phyloP scores from a whole-genome alignment of 306 rosid genomes.

The Fagus crenata region DNA sequence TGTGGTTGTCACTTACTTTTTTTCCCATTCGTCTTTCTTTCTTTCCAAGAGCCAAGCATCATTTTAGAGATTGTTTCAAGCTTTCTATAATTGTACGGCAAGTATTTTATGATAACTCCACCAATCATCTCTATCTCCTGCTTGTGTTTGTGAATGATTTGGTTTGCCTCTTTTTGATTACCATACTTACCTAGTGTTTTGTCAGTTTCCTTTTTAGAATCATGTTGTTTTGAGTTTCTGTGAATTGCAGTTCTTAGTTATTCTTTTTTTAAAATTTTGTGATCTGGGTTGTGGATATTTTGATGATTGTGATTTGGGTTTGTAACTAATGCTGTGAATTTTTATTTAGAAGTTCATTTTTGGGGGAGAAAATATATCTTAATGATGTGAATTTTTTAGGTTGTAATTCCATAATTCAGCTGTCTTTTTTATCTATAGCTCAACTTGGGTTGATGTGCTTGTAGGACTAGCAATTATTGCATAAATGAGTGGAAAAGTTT shows the following conservation, averaged over 20 bases:
- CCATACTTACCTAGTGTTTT: no score
- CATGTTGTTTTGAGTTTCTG: not conserved
- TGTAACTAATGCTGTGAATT: slow-evolving; percentile 1
- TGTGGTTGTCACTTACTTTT: slow-evolving; percentile 28
- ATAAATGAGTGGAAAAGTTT: slow-evolving; percentile 11
- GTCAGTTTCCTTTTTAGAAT: not conserved
- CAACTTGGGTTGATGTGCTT: slow-evolving; percentile 14
- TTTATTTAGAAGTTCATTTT: not conserved
- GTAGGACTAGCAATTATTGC: not conserved
- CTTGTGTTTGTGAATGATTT: slow-evolving; percentile 8
- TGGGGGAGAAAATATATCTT: not conserved
- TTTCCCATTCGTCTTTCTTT: slow-evolving; percentile 23
- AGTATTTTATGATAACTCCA: slow-evolving; percentile 24
- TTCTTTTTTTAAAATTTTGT: slow-evolving; percentile 2
- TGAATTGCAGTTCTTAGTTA: not conserved
- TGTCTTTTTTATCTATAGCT: slow-evolving; percentile 16
- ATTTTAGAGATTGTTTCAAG: slow-evolving; percentile 8
- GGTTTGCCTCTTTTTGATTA: not conserved
- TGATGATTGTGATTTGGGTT: not conserved
- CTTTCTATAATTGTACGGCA: slow-evolving; percentile 34
- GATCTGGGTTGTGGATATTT: slow-evolving; percentile 22
- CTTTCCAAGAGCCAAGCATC: slow-evolving; percentile 5
- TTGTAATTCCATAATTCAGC: not conserved
- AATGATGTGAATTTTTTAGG: not conserved
- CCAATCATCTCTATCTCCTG: not conserved